A percentile compares a stretch with the other conserved stretches of the same genome.
Conservation (phyloP, 2,329 filamentous ascomycete genomes). For the Penicillium sp. region DNA sequence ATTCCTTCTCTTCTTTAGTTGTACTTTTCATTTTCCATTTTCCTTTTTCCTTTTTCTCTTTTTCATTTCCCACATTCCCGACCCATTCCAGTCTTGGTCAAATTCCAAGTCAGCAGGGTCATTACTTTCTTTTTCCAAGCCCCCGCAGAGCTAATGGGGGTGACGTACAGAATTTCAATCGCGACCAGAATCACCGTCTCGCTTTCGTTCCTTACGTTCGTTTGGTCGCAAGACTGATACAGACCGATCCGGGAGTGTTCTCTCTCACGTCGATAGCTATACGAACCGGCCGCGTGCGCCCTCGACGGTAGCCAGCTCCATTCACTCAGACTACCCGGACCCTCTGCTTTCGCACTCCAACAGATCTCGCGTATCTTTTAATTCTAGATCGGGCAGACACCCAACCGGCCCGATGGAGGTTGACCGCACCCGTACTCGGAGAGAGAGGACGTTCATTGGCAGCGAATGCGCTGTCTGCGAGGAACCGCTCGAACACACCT, state of each 20-base stretch:
- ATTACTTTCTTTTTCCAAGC: slow-evolving; percentile 5
- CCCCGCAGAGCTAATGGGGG: slow-evolving; percentile 25
- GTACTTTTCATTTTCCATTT: background rate
- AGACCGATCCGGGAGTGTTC: slow-evolving; percentile 28
- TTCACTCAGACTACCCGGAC: slow-evolving; percentile 19
- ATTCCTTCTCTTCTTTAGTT: slow-evolving; percentile 7
- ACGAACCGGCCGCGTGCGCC: slow-evolving; percentile 25
- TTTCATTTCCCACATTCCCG: background rate
- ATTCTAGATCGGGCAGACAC: slow-evolving; percentile 39
- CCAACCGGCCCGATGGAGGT: slow-evolving; percentile 70
- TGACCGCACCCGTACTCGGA: slow-evolving; percentile 74
- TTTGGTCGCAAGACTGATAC: slow-evolving; percentile 22
- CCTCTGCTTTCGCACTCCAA: slow-evolving; percentile 27
- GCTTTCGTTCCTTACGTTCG: slow-evolving; percentile 33
- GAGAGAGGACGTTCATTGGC: slow-evolving; percentile 93
- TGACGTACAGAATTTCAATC: slow-evolving; percentile 30
- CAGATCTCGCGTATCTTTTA: slow-evolving; percentile 36
- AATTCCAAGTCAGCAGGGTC: background rate
- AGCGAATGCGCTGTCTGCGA: slow-evolving; percentile 95
- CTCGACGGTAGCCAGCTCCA: slow-evolving; percentile 23
- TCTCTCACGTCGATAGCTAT: slow-evolving; percentile 22
- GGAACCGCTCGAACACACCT: slow-evolving; percentile 91
- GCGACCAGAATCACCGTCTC: slow-evolving; percentile 32
- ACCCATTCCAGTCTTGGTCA: slow-evolving; percentile 1
- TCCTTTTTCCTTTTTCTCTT: background rate